Percentiles rank a stretch among this genome's conserved stretches.
These are phyloP conservation scores for Ramularia endophylla DNA, from an alignment of 2,329 filamentous ascomycete genomes.

Conservation along the genomic window DNA sequence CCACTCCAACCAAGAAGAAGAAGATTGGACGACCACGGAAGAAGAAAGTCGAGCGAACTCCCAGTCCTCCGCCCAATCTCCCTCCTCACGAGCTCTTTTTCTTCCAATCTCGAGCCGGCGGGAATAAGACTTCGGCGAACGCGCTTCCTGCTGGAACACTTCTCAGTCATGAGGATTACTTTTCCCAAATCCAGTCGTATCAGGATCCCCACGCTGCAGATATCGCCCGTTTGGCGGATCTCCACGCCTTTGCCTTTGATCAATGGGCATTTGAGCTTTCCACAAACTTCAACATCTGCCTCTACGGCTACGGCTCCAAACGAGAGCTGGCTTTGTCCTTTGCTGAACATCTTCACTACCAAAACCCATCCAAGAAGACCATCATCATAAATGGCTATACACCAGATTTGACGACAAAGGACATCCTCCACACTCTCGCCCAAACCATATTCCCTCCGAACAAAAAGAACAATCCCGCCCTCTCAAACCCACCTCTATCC, in stretches of 20 bases:
- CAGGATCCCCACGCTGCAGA: constrained; percentile 65
- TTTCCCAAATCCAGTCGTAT: constrained; percentile 59
- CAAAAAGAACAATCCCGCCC: constrained; percentile 53
- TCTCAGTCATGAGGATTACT: constrained; percentile 90
- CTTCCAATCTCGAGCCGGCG: constrained; percentile 78
- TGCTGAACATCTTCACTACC: constrained; percentile 61
- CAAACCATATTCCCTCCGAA: constrained; percentile 50
- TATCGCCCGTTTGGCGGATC: constrained; percentile 61
- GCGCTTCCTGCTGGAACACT: constrained; percentile 68
- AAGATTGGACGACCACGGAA: constrained; percentile 49
- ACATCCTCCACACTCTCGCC: constrained; percentile 64
- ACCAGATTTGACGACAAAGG: constrained; percentile 58
- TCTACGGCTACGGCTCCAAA: constrained; percentile 94
- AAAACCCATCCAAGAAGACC: constrained; percentile 51
- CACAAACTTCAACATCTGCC: constrained; percentile 79
- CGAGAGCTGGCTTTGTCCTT: constrained; percentile 67
- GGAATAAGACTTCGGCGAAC: constrained; percentile 79
- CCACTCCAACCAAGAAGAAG: constrained; percentile 40
- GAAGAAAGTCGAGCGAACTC: constrained; percentile 55
- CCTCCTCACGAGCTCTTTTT: constrained; percentile 91
- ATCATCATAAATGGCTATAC: constrained; percentile 85
- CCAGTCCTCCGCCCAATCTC: constrained; percentile 73
- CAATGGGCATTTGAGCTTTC: constrained; percentile 91
- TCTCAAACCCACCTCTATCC: constrained; percentile 63
- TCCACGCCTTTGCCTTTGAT: constrained; percentile 76